Conservation (phyloP, 306 rosid genomes). For the Canavalia ensiformis region DNA sequence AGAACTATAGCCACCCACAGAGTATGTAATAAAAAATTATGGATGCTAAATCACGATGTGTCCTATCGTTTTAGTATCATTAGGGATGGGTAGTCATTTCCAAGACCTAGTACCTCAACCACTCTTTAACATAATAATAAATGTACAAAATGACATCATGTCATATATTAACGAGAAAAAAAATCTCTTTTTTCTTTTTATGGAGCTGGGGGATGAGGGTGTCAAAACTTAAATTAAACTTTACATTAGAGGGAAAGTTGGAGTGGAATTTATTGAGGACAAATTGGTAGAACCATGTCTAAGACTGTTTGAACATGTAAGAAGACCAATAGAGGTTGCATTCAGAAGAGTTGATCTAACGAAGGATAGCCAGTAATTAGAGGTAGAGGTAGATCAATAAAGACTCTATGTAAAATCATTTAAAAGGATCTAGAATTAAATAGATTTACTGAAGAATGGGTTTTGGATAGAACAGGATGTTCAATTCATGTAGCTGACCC, state of each 20-base stretch:
- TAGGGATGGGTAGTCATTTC: conserved; percentile 17
- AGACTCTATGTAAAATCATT: conserved; percentile 2
- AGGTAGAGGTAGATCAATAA: conserved; percentile 27
- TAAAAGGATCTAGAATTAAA: neutral
- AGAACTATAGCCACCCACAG: neutral
- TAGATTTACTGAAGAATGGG: neutral
- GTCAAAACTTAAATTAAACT: conserved; percentile 30
- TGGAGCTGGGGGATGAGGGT: neutral
- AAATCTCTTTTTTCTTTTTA: neutral
- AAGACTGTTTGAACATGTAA: conserved; percentile 30
- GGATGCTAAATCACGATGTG: neutral
- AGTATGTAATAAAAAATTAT: neutral
- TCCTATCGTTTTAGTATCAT: conserved; percentile 14
- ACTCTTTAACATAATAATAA: conserved; percentile 31
- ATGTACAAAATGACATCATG: neutral
- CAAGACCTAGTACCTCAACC: conserved; percentile 32
- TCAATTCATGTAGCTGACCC: conserved; percentile 19
- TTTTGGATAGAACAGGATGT: conserved; percentile 12
- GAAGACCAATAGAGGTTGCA: conserved; percentile 22
- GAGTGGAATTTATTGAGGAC: conserved; percentile 3
- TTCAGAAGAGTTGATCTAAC: neutral
- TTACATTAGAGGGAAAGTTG: conserved; percentile 11
- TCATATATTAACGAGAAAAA: conserved; percentile 12
- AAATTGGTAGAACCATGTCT: neutral
- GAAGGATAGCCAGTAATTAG: conserved; percentile 28